Conservation (phyloP, 1,284 basidiomycete genomes). For the Leccinum cinnamomeum region DNA sequence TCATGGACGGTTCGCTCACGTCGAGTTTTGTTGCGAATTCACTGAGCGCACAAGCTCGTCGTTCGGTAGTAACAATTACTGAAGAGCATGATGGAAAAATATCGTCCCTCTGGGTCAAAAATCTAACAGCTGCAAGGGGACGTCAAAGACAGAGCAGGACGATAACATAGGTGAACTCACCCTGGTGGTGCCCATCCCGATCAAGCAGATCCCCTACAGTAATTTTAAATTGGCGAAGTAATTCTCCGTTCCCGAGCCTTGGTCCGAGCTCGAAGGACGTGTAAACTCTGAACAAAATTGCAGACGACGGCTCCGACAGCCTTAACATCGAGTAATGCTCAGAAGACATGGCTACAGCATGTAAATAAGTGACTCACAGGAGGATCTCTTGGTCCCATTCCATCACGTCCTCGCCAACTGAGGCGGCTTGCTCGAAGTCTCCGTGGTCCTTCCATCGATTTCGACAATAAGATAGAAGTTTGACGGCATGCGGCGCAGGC, state of each 20-base stretch:
- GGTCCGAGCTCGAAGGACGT: neutral
- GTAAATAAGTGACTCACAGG: neutral
- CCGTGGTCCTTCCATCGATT: neutral
- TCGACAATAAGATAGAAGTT: neutral
- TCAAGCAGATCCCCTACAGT: neutral
- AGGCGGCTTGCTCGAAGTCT: neutral
- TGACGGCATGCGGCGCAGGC: neutral
- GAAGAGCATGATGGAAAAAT: neutral
- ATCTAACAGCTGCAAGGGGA: neutral
- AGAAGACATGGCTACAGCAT: neutral
- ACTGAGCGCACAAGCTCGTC: neutral
- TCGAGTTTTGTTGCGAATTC: neutral
- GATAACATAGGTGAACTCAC: neutral
- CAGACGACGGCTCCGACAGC: neutral
- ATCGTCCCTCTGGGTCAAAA: neutral
- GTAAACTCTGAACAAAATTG: neutral
- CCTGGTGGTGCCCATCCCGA: neutral
- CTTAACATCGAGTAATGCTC: neutral
- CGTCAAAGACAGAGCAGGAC: neutral
- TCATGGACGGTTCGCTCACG: neutral
- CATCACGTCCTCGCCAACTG: neutral
- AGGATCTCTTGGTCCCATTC: neutral
- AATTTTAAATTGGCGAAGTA: neutral
- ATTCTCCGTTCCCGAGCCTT: neutral
- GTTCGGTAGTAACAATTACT: neutral